phyloP scores from a whole-genome alignment of 78 protist species.

The Paulinella micropora region DNA sequence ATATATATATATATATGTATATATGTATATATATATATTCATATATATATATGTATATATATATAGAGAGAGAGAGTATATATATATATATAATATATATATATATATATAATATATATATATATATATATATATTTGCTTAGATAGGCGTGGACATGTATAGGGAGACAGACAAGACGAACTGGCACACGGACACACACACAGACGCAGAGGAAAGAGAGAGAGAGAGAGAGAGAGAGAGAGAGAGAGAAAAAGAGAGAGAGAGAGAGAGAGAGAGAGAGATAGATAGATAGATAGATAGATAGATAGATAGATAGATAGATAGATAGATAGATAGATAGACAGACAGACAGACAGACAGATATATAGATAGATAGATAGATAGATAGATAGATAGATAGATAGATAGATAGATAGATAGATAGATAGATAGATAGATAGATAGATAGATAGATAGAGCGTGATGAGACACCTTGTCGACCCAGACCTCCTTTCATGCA shows the following conservation, averaged over 20 bases:
- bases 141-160: neutral
- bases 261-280: neutral
- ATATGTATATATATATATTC: neutral
- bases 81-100: neutral
- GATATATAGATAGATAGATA: neutral
- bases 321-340: neutral
- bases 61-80: neutral
- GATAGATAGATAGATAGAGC: neutral
- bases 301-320: neutral
- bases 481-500: neutral
- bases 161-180: neutral
- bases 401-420: neutral
- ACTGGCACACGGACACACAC: neutral
- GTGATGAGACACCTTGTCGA: neutral
- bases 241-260: neutral
- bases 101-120: neutral
- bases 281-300: neutral
- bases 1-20: neutral
- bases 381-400: neutral
- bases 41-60: neutral
- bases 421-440: neutral
- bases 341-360: neutral
- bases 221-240: neutral
- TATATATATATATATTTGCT: neutral
- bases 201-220: neutral